Conservation (phyloP, 768 basidiomycete species). For the Tylopilus rubrobrunneus region DNA sequence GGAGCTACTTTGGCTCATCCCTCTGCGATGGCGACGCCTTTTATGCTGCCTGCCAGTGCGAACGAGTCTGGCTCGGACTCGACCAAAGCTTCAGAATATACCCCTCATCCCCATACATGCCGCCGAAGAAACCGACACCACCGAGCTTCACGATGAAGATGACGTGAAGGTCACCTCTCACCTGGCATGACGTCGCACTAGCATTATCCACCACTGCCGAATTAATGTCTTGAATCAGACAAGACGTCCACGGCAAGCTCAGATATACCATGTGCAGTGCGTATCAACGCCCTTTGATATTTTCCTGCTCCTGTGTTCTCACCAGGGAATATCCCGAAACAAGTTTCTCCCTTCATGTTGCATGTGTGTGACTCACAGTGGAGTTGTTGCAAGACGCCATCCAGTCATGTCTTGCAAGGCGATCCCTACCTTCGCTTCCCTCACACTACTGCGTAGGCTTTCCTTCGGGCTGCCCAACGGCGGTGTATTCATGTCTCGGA, state of each 20-base stretch:
- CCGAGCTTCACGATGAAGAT: slow-evolving; percentile 21
- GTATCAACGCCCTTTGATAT: slow-evolving; percentile 22
- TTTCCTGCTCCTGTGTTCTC: not conserved
- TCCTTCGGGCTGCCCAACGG: no score
- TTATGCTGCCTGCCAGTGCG: slow-evolving; percentile 74
- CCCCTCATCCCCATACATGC: slow-evolving; percentile 53
- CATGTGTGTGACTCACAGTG: no score
- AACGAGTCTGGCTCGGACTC: slow-evolving; percentile 59
- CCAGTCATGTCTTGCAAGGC: no score
- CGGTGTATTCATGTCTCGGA: no score
- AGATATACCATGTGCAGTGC: slow-evolving; percentile 94
- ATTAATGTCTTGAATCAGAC: slow-evolving; percentile 72
- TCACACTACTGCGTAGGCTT: no score
- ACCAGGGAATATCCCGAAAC: slow-evolving; percentile 84
- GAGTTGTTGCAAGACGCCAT: no score
- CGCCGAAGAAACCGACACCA: slow-evolving; percentile 17
- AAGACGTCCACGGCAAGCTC: slow-evolving; percentile 61
- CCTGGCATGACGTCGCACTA: slow-evolving; percentile 90
- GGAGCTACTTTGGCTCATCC: slow-evolving; percentile 42
- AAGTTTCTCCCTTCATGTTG: slow-evolving; percentile 84
- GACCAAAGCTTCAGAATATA: slow-evolving; percentile 36
- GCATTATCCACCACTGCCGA: slow-evolving; percentile 86
- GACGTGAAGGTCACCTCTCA: slow-evolving; percentile 51
- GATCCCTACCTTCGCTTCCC: no score
- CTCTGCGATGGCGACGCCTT: slow-evolving; percentile 90